These are phyloP conservation scores for Bipolaris cookei DNA, from an alignment of 2,329 filamentous ascomycete genomes.

Conservation along the genomic window DNA sequence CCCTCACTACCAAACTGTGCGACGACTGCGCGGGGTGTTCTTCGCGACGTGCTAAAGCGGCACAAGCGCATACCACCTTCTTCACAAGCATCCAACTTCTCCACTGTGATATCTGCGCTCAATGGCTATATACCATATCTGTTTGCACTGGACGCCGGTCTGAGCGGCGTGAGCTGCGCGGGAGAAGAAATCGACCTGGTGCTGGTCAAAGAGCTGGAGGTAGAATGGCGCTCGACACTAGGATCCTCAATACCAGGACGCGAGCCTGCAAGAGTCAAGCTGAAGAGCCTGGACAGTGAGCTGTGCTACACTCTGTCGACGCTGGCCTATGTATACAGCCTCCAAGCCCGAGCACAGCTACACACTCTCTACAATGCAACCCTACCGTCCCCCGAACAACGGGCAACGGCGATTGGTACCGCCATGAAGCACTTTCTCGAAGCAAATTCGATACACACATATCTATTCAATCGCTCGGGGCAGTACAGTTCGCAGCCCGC, in stretches of 20 bases:
- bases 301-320: conserved; percentile 79
- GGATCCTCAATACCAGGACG: conserved; percentile 64
- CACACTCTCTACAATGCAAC: conserved; percentile 73
- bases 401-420: conserved; percentile 71
- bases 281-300: conserved; percentile 81
- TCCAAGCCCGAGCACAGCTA: conserved; percentile 74
- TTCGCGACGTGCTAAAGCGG: conserved; percentile 83
- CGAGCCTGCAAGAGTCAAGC: conserved; percentile 69
- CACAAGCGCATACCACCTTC: conserved; percentile 82
- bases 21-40: conserved; percentile 81
- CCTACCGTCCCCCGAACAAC: conserved; percentile 63
- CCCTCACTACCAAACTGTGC: conserved; percentile 84
- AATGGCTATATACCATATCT: conserved; percentile 85
- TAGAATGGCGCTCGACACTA: conserved; percentile 83
- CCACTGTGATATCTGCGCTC: conserved; percentile 70
- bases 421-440: conserved; percentile 80
- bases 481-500: conserved; percentile 44
- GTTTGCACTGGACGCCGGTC: conserved; percentile 74
- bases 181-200: conserved; percentile 72
- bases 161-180: conserved; percentile 62
- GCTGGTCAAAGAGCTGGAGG: conserved; percentile 70
- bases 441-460: conserved; percentile 78
- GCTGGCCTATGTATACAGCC: conserved; percentile 74
- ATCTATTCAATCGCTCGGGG: conserved; percentile 66
- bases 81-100: conserved; percentile 73